Evolutionary conservation across 495 filamentous ascomycete genomes (phyloP).

Genomic region (Annulohypoxylon stygium): DNA sequence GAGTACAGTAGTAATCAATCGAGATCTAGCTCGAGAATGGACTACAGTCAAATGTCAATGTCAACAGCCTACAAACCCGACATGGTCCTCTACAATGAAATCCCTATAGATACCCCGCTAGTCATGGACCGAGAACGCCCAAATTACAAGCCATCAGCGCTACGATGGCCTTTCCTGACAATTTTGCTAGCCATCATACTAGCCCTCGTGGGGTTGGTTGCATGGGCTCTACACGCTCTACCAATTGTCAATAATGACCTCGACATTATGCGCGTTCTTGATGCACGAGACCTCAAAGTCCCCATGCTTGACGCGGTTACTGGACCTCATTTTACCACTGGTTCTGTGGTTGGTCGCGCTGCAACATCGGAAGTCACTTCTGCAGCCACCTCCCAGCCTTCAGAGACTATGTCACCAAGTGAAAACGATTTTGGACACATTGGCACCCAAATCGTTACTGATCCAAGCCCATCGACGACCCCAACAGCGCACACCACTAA

Average conservation of each 20-base stretch:
- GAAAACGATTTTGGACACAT: constrained; percentile 21
- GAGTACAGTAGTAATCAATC: constrained; percentile 15
- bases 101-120: background rate
- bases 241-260: constrained; percentile 39
- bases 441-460: constrained; percentile 19
- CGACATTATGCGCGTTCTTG: constrained; percentile 17
- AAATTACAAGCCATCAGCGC: constrained; percentile 53
- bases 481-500: background rate
- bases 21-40: constrained; percentile 13
- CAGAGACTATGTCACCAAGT: background rate
- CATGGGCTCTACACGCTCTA: constrained; percentile 44
- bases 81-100: constrained; percentile 26
- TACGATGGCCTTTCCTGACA: constrained; percentile 55
- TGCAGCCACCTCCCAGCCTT: background rate
- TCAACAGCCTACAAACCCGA: constrained; percentile 31
- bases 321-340: background rate
- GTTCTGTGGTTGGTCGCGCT: constrained; percentile 15
- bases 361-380: constrained; percentile 3
- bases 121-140: constrained; percentile 29
- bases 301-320: constrained; percentile 13
- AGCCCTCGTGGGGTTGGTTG: constrained; percentile 42
- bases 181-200: constrained; percentile 39
- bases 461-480: constrained; percentile 8
- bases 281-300: background rate
- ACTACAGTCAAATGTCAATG: constrained; percentile 26